Evolutionary conservation across 2,329 filamentous ascomycete species (phyloP).

Genomic region (Fusarium xyrophilum): DNA sequence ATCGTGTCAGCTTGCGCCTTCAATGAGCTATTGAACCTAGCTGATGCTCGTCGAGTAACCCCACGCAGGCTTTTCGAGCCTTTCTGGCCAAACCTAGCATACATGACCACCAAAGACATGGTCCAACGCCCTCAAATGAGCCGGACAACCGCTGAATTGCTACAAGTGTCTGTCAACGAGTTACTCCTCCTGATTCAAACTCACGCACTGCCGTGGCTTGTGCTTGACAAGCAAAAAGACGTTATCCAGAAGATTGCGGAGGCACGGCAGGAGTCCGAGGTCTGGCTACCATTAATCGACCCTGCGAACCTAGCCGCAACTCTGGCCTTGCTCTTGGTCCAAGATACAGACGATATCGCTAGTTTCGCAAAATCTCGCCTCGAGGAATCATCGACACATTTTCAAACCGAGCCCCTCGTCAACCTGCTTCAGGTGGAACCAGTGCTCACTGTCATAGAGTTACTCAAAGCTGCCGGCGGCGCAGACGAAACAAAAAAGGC

Average conservation of each 20-base stretch:
- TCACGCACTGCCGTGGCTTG: conserved; percentile 84
- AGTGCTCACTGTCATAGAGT: conserved; percentile 76
- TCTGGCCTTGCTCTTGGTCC: conserved; percentile 64
- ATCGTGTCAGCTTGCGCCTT: conserved; percentile 83
- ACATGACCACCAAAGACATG: conserved; percentile 83
- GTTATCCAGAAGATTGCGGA: conserved; percentile 82
- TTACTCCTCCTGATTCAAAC: conserved; percentile 79
- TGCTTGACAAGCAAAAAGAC: conserved; percentile 78
- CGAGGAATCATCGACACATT: conserved; percentile 71
- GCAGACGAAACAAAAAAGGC: conserved; percentile 62
- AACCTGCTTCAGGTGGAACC: conserved; percentile 78
- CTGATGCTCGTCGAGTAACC: conserved; percentile 67
- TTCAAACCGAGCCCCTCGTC: conserved; percentile 69
- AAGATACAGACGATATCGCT: conserved; percentile 65
- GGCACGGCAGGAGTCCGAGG: conserved; percentile 73
- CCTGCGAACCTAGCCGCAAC: conserved; percentile 63
- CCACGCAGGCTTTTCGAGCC: conserved; percentile 77
- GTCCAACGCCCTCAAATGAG: conserved; percentile 81
- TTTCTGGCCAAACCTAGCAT: conserved; percentile 87
- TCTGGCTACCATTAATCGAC: conserved; percentile 63
- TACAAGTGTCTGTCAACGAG: conserved; percentile 76
- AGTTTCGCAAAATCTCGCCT: conserved; percentile 72
- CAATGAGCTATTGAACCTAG: conserved; percentile 79
- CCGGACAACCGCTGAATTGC: conserved; percentile 78
- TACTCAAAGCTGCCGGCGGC: conserved; percentile 81